phyloP scores from a whole-genome alignment of 2,329 filamentous ascomycete species.

The Aspergillus sp. region DNA sequence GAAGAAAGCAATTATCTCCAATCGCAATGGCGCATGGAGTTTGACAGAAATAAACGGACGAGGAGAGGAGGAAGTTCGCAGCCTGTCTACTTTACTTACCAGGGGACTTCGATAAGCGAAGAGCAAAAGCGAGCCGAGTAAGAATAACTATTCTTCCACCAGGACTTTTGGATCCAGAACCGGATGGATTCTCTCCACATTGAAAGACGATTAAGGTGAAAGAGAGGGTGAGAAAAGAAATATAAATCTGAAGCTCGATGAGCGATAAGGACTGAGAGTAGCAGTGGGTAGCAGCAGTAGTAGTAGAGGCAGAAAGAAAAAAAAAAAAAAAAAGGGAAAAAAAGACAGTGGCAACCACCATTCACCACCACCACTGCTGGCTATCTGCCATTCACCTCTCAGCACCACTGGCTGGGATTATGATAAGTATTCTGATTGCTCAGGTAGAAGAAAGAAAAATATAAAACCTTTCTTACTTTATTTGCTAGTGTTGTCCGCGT shows the following conservation, averaged over 20 bases:
- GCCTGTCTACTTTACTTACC: conserved; percentile 6
- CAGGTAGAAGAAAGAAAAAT: too few relatives aligned
- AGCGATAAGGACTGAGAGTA: conserved; percentile 8
- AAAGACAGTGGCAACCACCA: conserved; percentile 4
- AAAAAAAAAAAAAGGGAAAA: conserved; percentile 3
- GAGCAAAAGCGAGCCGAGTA: conserved; percentile 13
- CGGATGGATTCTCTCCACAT: conserved; percentile 14
- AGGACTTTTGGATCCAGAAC: conserved; percentile 12
- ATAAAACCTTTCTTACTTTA: too few relatives aligned
- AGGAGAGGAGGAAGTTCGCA: conserved; percentile 15
- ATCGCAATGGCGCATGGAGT: neutral
- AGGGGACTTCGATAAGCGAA: conserved; percentile 8
- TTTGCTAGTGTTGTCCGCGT: too few relatives aligned
- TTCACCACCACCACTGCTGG: too few relatives aligned
- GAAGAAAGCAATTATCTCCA: neutral
- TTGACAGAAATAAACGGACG: conserved; percentile 1
- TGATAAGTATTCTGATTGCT: too few relatives aligned
- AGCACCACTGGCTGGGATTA: too few relatives aligned
- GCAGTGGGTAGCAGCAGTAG: conserved; percentile 10
- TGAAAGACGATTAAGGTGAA: conserved; percentile 4
- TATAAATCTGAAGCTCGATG: conserved; percentile 4
- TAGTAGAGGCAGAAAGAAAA: conserved; percentile 1
- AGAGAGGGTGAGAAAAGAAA: neutral
- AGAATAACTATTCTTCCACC: conserved; percentile 17
- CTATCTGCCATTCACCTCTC: too few relatives aligned